Percentiles rank a stretch among this genome's conserved stretches.
These are phyloP conservation scores for Lepiota venenata DNA, from an alignment of 768 basidiomycete genomes.

Conservation along the genomic window DNA sequence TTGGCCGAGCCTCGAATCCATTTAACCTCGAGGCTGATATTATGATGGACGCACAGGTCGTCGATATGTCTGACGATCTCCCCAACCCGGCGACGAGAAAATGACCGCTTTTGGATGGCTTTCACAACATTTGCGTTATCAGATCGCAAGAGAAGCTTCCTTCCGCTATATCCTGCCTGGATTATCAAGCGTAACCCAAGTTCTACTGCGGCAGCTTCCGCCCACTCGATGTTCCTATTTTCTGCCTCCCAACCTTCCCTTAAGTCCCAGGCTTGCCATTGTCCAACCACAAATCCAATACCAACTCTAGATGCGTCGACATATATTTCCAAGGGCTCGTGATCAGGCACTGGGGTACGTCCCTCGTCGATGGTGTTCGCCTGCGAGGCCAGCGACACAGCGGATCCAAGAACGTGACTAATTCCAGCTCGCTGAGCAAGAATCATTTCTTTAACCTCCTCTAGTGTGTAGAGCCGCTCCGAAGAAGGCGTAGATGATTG, in stretches of 20 bases:
- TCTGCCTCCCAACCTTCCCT: constrained; percentile 23
- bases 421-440: too few relatives aligned
- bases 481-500: too few relatives aligned
- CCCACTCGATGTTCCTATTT: constrained; percentile 37
- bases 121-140: constrained; percentile 41
- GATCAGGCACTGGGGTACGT: too few relatives aligned
- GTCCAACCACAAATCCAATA: constrained; percentile 33
- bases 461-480: too few relatives aligned
- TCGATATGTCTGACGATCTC: constrained; percentile 28
- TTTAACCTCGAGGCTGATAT: constrained; percentile 20
- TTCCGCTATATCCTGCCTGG: constrained; percentile 16
- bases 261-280: constrained; percentile 39
- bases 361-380: too few relatives aligned
- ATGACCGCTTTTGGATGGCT: constrained; percentile 23
- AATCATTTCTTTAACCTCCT: too few relatives aligned
- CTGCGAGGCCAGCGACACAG: too few relatives aligned
- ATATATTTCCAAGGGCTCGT: neutral
- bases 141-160: constrained; percentile 28
- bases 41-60: constrained; percentile 15
- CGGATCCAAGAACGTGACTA: too few relatives aligned
- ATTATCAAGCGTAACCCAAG: constrained; percentile 32
- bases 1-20: constrained; percentile 31
- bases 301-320: constrained; percentile 42
- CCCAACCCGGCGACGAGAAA: constrained; percentile 21
- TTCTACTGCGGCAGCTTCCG: constrained; percentile 41